Evolutionary conservation across 2,329 filamentous ascomycete species (phyloP).

Genomic region (Tetracladium maxilliforme): DNA sequence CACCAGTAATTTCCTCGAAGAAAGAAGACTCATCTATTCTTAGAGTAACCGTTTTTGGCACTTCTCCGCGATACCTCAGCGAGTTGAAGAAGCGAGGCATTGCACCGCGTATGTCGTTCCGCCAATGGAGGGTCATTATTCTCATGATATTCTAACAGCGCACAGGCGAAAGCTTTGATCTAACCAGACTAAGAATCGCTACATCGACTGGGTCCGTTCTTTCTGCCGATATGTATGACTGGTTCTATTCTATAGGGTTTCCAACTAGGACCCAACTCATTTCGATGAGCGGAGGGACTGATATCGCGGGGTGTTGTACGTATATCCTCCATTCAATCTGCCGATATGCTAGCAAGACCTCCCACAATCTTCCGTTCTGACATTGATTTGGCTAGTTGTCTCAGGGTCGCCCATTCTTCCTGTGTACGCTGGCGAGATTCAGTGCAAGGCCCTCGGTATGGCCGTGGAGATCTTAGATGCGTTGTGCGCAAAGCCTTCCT

Average conservation of each 20-base stretch:
- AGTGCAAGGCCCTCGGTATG: no score
- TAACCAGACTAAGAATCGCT: constrained; percentile 46
- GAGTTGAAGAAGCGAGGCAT: constrained; percentile 54
- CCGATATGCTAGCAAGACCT: no score
- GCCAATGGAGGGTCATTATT: constrained; percentile 35
- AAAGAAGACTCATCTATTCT: constrained; percentile 1
- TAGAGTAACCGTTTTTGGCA: constrained; percentile 59
- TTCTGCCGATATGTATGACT: constrained; percentile 62
- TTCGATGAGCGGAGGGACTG: constrained; percentile 68
- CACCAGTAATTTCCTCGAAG: not conserved
- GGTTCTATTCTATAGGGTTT: constrained; percentile 59
- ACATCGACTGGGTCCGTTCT: constrained; percentile 73
- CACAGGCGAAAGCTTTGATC: constrained; percentile 39
- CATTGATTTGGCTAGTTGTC: no score
- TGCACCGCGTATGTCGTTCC: no score
- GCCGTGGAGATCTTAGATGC: no score
- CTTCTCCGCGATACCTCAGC: constrained; percentile 62
- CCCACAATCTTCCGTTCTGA: no score
- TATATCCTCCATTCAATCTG: no score
- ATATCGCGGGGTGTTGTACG: no score
- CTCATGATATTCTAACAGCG: constrained; percentile 31
- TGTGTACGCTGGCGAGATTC: no score
- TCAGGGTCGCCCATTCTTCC: no score
- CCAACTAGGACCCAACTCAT: constrained; percentile 48
- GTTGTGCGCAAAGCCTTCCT: no score